Base-by-base conservation (phyloP, 495 filamentous ascomycete genomes). In the Aspergillus avenaceus region DNA sequence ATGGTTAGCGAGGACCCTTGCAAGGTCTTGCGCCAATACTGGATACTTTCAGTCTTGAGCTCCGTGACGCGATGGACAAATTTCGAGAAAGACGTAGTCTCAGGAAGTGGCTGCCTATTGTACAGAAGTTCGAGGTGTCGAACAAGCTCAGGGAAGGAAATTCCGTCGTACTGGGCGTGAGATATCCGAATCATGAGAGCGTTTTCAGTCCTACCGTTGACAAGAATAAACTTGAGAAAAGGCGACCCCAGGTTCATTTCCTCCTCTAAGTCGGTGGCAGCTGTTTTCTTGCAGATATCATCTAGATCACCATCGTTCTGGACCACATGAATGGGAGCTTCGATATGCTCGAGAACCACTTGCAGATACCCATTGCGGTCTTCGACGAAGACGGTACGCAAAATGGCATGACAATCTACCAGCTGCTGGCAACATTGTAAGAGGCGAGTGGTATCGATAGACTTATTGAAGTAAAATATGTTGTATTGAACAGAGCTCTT, bases 121-220 rank as follows among this genome's bases (percentile, higher is more conserved):
- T 81, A 84, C 4, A 72, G 53, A 0, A 59, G 61, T 26, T 74
- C 62, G 5, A 79, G 63, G 12, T 83, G 74, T 12, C 67, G 53
- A 8, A 85, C 71, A 0, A 86, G 63, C 8, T 63, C 64, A 2
- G 84, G 81, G 1, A 87, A 74, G 36, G 76, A 86, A 2, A 85
- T 72, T 23, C 81, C 84, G 49, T 87, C 84, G 57, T 87, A 87
- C 42, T 84, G 83, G 1, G 84, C 81, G 55, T 87, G 84, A 0
- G 83, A 86, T 0, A 87, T 71, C 1, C 81, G 67, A 46, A 87
- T 64, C 19, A 74, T 54, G 7, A 87, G 77, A n/a, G 16, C 67
- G 73, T 46, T 72, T 67, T 19, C 66, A 50, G 4, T 63, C 56
- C 62, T 62, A 25, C 57, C 18, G 36, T 27, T 62, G 36, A 83